Conservation (phyloP, 192 early-diverging fungal genomes). For the Coemansia javaensis region DNA sequence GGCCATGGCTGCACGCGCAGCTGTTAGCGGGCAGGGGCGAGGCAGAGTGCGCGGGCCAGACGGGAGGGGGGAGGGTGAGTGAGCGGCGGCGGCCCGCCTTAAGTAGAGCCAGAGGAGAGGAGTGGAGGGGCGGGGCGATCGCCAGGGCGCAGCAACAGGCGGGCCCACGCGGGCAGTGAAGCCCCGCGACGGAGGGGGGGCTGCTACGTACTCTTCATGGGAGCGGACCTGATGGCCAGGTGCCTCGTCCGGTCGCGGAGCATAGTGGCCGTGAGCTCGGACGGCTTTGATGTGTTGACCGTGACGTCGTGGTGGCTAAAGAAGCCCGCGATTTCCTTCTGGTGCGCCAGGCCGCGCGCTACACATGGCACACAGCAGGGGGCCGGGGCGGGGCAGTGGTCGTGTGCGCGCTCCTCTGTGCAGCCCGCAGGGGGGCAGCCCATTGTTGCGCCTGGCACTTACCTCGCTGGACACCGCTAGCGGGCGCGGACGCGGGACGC, state of each 20-base stretch:
- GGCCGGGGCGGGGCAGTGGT: no score
- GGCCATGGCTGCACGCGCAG: slow-evolving; percentile 11
- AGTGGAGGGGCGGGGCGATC: no score
- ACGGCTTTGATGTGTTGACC: slow-evolving; percentile 42
- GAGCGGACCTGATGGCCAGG: slow-evolving; percentile 33
- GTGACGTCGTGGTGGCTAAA: slow-evolving; percentile 43
- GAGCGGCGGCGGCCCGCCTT: no score
- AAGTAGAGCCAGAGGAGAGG: no score
- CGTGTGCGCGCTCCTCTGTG: no score
- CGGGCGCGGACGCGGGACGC: not conserved
- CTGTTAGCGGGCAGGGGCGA: no score
- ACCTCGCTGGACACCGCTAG: slow-evolving; percentile 35
- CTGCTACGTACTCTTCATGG: slow-evolving; percentile 30
- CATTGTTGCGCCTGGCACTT: slow-evolving; percentile 1
- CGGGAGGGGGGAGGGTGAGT: no score
- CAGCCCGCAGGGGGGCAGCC: no score
- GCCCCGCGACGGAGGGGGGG: not conserved
- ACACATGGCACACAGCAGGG: slow-evolving; percentile 2
- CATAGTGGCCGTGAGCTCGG: slow-evolving; percentile 38
- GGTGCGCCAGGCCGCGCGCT: slow-evolving; percentile 47
- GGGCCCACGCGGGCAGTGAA: no score
- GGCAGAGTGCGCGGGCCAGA: no score
- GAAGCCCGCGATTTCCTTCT: slow-evolving; percentile 33
- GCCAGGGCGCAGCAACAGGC: no score
- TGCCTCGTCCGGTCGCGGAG: slow-evolving; percentile 42